Conservation (phyloP, 257 asterid genomes). For the Thymus mandschuricus region DNA sequence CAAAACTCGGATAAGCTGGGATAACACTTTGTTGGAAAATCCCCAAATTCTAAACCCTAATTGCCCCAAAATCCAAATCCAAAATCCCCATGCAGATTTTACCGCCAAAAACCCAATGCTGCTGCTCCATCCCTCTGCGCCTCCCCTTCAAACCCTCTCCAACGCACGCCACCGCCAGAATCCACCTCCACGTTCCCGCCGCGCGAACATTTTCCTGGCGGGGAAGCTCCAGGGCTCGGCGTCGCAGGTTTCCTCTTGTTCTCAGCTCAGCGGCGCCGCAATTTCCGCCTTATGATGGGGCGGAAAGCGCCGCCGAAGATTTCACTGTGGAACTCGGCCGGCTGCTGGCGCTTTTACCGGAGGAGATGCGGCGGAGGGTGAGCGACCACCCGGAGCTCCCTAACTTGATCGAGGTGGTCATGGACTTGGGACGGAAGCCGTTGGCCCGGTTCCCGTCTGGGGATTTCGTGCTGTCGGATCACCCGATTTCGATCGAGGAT, state of each 20-base stretch:
- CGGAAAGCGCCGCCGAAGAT: slow-evolving; percentile 51
- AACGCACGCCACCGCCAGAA: slow-evolving; percentile 18
- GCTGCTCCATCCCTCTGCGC: slow-evolving; percentile 30
- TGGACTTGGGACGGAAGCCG: slow-evolving; percentile 97
- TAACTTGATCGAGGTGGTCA: slow-evolving; percentile 85
- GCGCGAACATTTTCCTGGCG: background rate
- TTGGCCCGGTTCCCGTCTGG: slow-evolving; percentile 93
- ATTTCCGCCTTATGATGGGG: slow-evolving; percentile 31
- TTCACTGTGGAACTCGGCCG: slow-evolving; percentile 71
- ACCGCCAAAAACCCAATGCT: slow-evolving; percentile 52
- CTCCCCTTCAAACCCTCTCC: slow-evolving; percentile 22
- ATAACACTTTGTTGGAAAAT: background rate
- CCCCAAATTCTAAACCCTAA: slow-evolving; percentile 33
- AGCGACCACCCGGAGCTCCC: slow-evolving; percentile 72
- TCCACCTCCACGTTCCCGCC: slow-evolving; percentile 12
- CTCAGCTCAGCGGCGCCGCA: slow-evolving; percentile 27
- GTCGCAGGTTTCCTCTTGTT: slow-evolving; percentile 22
- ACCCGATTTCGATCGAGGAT: slow-evolving; percentile 69
- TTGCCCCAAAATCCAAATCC: background rate
- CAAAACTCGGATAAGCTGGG: slow-evolving; percentile 30
- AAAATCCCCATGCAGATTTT: slow-evolving; percentile 32
- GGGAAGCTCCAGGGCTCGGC: slow-evolving; percentile 23
- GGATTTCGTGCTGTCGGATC: slow-evolving; percentile 75
- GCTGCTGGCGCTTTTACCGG: slow-evolving; percentile 71
- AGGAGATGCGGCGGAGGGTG: slow-evolving; percentile 75